A percentile compares a stretch with the other conserved stretches of the same genome.
Conservation (phyloP, 2,329 filamentous ascomycete species). For the Claviceps sp. region DNA sequence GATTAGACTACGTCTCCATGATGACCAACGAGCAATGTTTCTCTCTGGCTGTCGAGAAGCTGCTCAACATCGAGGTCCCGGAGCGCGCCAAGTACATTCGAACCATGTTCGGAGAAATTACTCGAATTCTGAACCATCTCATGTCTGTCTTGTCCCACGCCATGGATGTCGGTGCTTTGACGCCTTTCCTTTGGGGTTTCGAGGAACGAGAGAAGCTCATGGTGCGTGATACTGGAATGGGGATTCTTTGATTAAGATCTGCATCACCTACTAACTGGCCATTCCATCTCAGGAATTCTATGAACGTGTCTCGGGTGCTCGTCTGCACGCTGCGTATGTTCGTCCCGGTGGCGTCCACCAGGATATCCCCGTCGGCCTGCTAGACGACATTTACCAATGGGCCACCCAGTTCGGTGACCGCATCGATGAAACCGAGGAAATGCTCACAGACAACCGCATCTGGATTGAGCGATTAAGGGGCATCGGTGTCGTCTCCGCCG, state of each 20-base stretch:
- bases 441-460: constrained; percentile 98
- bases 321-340: constrained; percentile 93
- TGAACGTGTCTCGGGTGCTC: constrained; percentile 94
- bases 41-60: constrained; percentile 89
- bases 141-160: constrained; percentile 97
- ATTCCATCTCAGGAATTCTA: constrained; percentile 75
- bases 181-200: constrained; percentile 98
- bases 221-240: constrained; percentile 41
- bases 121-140: constrained; percentile 85
- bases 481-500: constrained; percentile 78
- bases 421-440: constrained; percentile 96
- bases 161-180: constrained; percentile 97
- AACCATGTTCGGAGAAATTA: constrained; percentile 91
- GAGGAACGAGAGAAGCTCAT: constrained; percentile 99
- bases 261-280: not conserved
- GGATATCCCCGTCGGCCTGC: constrained; percentile 81
- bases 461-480: constrained; percentile 91
- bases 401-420: constrained; percentile 97
- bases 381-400: constrained; percentile 99
- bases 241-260: too few species aligned
- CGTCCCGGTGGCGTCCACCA: constrained; percentile 93
- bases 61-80: constrained; percentile 92
- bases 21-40: constrained; percentile 99
- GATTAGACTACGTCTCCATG: constrained; percentile 98
- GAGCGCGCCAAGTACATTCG: constrained; percentile 94